Conservation (phyloP, 169 alveolate species). For the Cryptosporidium viatorum region DNA sequence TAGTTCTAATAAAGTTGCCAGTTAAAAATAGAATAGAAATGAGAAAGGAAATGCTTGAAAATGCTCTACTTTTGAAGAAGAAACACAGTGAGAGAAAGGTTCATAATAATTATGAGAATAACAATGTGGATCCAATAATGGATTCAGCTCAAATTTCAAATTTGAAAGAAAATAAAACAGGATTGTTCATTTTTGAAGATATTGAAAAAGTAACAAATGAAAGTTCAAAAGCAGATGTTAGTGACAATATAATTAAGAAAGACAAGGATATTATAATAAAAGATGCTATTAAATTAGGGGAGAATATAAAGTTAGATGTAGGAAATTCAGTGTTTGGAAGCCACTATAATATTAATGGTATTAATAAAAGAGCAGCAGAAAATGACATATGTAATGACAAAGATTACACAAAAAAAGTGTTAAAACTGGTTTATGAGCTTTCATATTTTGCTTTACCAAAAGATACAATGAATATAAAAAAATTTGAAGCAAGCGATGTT, state of each 20-base stretch:
- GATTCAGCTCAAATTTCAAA: not conserved
- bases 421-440: conserved; percentile 57
- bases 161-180: not conserved
- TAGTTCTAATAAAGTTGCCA: conserved; percentile 25
- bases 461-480: conserved; percentile 29
- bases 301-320: not conserved
- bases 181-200: not conserved
- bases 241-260: not conserved
- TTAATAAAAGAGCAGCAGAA: conserved; percentile 59
- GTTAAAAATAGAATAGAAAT: conserved; percentile 30
- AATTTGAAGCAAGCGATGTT: conserved; percentile 74
- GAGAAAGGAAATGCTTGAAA: conserved; percentile 29
- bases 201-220: not conserved
- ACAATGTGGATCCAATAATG: not conserved
- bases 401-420: conserved; percentile 57
- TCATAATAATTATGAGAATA: not conserved
- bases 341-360: conserved; percentile 27
- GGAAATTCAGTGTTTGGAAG: conserved; percentile 46
- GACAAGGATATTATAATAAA: not conserved
- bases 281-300: not conserved
- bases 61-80: not conserved
- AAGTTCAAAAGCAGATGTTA: not conserved
- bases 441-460: conserved; percentile 70
- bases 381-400: conserved; percentile 53
- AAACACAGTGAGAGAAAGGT: not conserved